Conservation (phyloP, 2,329 filamentous ascomycete species). For the Nemania bipapillata region DNA sequence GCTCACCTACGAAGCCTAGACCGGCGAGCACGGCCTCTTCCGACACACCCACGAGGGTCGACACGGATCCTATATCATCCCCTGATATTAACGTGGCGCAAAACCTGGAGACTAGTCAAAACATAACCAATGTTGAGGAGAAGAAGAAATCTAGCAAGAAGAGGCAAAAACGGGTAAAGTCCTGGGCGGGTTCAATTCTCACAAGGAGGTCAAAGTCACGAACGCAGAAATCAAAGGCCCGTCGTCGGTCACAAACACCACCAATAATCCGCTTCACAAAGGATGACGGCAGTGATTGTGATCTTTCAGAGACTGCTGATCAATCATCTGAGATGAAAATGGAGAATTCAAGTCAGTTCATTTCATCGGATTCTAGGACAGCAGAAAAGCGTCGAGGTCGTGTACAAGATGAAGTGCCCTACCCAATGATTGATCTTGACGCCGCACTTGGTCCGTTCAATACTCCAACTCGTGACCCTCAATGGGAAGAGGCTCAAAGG, state of each 20-base stretch:
- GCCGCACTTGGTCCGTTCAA: conserved; percentile 93
- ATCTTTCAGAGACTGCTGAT: conserved; percentile 44
- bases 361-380: conserved; percentile 54
- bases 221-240: conserved; percentile 56
- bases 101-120: conserved; percentile 35
- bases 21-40: conserved; percentile 61
- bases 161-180: conserved; percentile 79
- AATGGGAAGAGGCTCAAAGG: conserved; percentile 74
- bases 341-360: conserved; percentile 53
- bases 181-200: conserved; percentile 75
- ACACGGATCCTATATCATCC: conserved; percentile 48
- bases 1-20: conserved; percentile 60
- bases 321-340: conserved; percentile 54
- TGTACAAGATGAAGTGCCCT: conserved; percentile 71
- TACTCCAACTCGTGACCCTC: conserved; percentile 73
- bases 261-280: conserved; percentile 53
- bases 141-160: conserved; percentile 56
- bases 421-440: conserved; percentile 91
- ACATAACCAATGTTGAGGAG: conserved; percentile 37
- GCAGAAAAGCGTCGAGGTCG: conserved; percentile 52
- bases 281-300: conserved; percentile 47
- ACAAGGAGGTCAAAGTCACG: conserved; percentile 68
- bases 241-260: conserved; percentile 60
- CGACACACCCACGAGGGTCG: conserved; percentile 52
- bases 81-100: conserved; percentile 52